Evolutionary conservation across 495 filamentous ascomycete genomes (phyloP).

Genomic region (Penicillium waksmanii): DNA sequence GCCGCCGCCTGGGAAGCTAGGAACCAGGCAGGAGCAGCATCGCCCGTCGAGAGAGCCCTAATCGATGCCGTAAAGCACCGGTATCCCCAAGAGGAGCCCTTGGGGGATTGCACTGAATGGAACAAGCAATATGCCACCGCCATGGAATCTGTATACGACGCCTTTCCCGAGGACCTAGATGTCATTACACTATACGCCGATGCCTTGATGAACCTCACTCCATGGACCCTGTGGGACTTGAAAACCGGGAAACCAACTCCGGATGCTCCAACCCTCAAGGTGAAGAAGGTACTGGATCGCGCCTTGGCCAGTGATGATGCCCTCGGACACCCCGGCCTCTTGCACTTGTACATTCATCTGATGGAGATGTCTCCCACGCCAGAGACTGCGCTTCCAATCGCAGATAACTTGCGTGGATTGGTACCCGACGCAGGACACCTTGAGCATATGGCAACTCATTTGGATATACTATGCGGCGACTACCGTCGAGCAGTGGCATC

Average conservation of each 20-base stretch:
- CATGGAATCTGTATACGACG: slow-evolving; percentile 59
- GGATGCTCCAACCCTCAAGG: slow-evolving; percentile 59
- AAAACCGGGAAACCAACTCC: slow-evolving; percentile 57
- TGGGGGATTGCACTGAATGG: slow-evolving; percentile 52
- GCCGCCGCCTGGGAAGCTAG: slow-evolving; percentile 47
- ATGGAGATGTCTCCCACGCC: slow-evolving; percentile 73
- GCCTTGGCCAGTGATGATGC: slow-evolving; percentile 48
- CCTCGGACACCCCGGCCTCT: slow-evolving; percentile 60
- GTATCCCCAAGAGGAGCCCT: slow-evolving; percentile 50
- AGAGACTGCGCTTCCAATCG: slow-evolving; percentile 57
- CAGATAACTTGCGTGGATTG: slow-evolving; percentile 62
- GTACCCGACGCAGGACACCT: slow-evolving; percentile 71
- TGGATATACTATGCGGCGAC: slow-evolving; percentile 69
- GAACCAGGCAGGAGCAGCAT: slow-evolving; percentile 29
- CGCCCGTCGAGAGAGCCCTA: slow-evolving; percentile 57
- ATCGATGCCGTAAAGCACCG: slow-evolving; percentile 59
- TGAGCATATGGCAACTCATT: slow-evolving; percentile 73
- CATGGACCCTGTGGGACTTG: slow-evolving; percentile 70
- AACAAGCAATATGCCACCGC: slow-evolving; percentile 62
- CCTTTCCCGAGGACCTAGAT: slow-evolving; percentile 61
- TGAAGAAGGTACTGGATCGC: slow-evolving; percentile 56
- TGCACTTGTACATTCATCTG: slow-evolving; percentile 74
- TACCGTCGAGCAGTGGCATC: slow-evolving; percentile 63
- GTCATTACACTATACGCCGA: slow-evolving; percentile 66
- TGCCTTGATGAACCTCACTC: slow-evolving; percentile 69